These are phyloP conservation scores for Achaetomium macrosporum DNA, from an alignment of 2,329 filamentous ascomycete genomes.

Conservation along the genomic window DNA sequence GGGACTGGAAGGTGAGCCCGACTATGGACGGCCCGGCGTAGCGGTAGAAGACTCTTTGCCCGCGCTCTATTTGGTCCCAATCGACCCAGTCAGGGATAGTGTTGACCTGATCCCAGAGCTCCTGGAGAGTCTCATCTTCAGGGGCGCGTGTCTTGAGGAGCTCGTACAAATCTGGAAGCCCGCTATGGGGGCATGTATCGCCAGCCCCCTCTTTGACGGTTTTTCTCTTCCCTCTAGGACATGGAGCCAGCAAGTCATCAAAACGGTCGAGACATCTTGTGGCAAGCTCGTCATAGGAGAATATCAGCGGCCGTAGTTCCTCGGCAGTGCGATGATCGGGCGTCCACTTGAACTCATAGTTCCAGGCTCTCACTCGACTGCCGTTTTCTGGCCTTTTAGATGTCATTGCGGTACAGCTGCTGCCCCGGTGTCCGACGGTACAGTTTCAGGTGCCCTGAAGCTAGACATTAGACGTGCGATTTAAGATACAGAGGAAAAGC, in stretches of 20 bases:
- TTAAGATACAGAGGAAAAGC: too few relatives aligned
- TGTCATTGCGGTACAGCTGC: neutral
- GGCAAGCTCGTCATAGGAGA: slow-evolving; percentile 62
- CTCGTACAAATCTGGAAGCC: slow-evolving; percentile 30
- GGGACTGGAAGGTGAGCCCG: slow-evolving; percentile 57
- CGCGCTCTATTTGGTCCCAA: slow-evolving; percentile 67
- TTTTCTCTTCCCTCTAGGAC: neutral
- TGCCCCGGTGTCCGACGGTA: too few relatives aligned
- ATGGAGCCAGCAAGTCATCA: slow-evolving; percentile 51
- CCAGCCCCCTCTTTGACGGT: neutral
- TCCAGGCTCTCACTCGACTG: slow-evolving; percentile 42
- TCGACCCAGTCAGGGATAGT: slow-evolving; percentile 69
- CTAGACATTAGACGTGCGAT: too few relatives aligned
- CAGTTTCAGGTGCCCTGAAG: too few relatives aligned
- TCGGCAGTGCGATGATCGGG: slow-evolving; percentile 55
- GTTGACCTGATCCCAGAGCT: slow-evolving; percentile 62
- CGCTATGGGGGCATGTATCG: slow-evolving; percentile 24
- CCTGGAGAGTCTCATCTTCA: slow-evolving; percentile 5
- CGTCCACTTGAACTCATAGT: slow-evolving; percentile 65
- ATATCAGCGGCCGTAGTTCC: slow-evolving; percentile 54
- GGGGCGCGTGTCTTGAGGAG: neutral
- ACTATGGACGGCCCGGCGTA: slow-evolving; percentile 64
- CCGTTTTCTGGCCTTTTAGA: neutral
- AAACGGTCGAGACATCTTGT: slow-evolving; percentile 60
- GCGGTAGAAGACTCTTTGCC: slow-evolving; percentile 71